Conservation (phyloP, 1,284 basidiomycete species). For the Neolentinus lepideus region DNA sequence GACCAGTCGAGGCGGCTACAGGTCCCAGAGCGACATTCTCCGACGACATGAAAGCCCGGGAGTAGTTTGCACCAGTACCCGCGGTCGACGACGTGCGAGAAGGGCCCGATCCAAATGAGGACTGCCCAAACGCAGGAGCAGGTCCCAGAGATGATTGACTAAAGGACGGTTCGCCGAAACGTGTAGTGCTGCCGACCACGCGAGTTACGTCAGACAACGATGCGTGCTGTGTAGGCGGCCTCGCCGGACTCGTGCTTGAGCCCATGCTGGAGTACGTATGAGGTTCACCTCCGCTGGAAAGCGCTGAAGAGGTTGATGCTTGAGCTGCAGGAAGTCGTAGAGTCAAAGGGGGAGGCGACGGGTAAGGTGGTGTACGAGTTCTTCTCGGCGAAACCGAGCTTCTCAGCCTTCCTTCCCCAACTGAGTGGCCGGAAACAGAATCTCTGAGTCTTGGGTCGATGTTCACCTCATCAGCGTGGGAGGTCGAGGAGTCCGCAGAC, state of each 20-base stretch:
- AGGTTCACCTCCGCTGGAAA: not conserved
- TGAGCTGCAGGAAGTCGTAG: not conserved
- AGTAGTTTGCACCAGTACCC: not conserved
- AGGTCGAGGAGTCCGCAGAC: slow-evolving; percentile 4
- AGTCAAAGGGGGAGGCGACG: not conserved
- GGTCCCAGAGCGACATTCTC: not conserved
- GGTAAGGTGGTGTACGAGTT: not conserved
- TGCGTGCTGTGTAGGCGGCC: not conserved
- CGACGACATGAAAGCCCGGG: not conserved
- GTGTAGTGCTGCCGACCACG: not conserved
- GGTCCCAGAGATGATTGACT: not conserved
- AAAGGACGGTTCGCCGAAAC: not conserved
- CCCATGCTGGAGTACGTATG: not conserved
- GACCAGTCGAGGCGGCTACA: not conserved
- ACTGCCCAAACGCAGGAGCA: not conserved
- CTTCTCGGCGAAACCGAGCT: not conserved
- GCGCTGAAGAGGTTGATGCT: not conserved
- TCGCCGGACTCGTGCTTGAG: not conserved
- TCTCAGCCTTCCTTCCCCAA: not conserved
- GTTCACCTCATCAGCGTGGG: slow-evolving; percentile 1
- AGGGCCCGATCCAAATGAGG: not conserved
- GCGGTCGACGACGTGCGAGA: too few species aligned
- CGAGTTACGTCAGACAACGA: not conserved
- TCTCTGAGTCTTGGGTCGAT: not conserved
- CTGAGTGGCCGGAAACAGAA: not conserved